Base-by-base conservation (phyloP, 2,329 filamentous ascomycete species). In the Arthrobotrys sinensis region DNA sequence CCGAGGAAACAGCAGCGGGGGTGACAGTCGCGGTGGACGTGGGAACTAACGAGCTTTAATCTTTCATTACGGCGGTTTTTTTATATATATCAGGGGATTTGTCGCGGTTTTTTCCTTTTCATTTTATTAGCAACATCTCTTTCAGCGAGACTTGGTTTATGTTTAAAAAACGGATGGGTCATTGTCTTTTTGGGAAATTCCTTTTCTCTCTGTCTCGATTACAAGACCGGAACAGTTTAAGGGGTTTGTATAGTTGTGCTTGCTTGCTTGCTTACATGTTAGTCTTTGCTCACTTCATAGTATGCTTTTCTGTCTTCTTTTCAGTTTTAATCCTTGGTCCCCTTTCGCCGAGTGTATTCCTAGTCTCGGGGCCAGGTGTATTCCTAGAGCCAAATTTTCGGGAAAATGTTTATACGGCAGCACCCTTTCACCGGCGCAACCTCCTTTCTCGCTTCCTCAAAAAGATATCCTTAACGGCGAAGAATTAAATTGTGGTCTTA, bases 161-260 rank as follows among this genome's bases (percentile, higher is more conserved):
- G 34, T 60, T 60, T 43, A 63, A 65, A 65, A 69, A 66, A 69
- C 34, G 32, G 76, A 66, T 66, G 40, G 55, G 57, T 73, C 70
- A 62, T 72, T 76, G 57, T 69, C 57, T 80, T 68, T 77, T 57
- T 62, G 67, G 66, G 76, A 53, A 73, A 72, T 66, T 76, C 60
- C 69, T 75, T 70, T 36, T 67, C 38, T 67, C 21, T 19, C 38
- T 66, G 24, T 52, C 52, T 57, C 21, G 57, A 67, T 50, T 36
- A 62, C 34, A 63, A 62, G 46, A 38, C 45, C 52, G 64, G 40
- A 62, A 55, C 14, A 64, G 28, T 32, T 55, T 43, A 65, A 72
- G 50, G 57, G 57, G 65, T 64, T 65, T 79, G 65, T 72, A 65
- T 65, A 76, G 67, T 60, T 70, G 45, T 52, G 55, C 19, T 28